Conservation (phyloP, 2,329 filamentous ascomycete species). For the Meredithiella fracta region DNA sequence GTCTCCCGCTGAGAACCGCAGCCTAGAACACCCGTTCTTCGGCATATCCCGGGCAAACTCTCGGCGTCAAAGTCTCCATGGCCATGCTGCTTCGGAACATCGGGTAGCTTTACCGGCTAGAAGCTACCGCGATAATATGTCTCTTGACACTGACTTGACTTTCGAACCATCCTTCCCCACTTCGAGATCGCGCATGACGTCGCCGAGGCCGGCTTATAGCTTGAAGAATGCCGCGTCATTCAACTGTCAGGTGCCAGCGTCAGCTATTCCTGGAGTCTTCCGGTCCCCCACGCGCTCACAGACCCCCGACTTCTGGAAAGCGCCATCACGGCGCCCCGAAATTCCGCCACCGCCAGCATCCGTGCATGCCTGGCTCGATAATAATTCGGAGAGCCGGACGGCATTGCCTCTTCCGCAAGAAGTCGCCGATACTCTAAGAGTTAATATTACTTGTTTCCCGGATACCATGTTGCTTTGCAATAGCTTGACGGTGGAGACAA, state of each 20-base stretch:
- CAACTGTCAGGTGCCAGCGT: neutral
- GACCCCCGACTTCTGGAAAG: slow-evolving; percentile 12
- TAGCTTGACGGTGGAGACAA: slow-evolving; percentile 40
- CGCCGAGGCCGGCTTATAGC: neutral
- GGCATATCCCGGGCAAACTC: too few relatives aligned
- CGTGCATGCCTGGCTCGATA: too few relatives aligned
- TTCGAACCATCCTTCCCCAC: neutral
- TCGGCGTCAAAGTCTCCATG: too few relatives aligned
- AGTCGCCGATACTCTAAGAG: slow-evolving; percentile 35
- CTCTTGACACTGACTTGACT: too few relatives aligned
- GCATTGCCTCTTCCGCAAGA: slow-evolving; percentile 35
- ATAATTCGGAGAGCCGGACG: slow-evolving; percentile 9
- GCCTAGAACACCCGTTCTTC: too few relatives aligned
- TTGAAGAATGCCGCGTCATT: neutral
- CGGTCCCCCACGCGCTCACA: neutral
- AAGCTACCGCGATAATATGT: too few relatives aligned
- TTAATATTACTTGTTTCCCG: slow-evolving; percentile 40
- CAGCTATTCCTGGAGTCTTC: neutral
- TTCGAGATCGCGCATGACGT: neutral
- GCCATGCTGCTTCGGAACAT: too few relatives aligned
- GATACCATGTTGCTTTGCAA: slow-evolving; percentile 41
- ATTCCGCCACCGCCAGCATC: neutral
- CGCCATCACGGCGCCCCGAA: neutral
- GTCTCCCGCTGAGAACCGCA: too few relatives aligned
- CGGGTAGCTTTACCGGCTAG: too few relatives aligned